These are phyloP conservation scores for Rickenella mellea DNA, from an alignment of 768 basidiomycete genomes.

Conservation along the genomic window DNA sequence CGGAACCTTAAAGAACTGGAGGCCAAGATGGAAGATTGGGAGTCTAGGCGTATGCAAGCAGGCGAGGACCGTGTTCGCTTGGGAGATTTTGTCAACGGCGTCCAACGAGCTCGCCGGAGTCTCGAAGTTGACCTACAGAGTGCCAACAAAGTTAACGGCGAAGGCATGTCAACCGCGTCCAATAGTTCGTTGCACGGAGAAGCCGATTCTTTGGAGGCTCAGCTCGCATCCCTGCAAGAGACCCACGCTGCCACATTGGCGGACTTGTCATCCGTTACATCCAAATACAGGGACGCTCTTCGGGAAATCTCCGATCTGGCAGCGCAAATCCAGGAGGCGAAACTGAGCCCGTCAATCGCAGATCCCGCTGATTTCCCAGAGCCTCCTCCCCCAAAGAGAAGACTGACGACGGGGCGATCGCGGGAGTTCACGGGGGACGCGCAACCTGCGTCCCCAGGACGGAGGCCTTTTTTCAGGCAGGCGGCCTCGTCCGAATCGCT, in stretches of 20 bases:
- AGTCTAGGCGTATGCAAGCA: conserved; percentile 58
- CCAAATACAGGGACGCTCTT: conserved; percentile 83
- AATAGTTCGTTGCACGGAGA: too few relatives aligned
- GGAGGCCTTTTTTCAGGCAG: conserved; percentile 80
- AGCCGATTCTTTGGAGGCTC: conserved; percentile 39
- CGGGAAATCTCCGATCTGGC: conserved; percentile 89
- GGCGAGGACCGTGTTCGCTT: conserved; percentile 59
- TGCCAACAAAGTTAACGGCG: conserved; percentile 5
- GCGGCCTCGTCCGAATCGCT: conserved; percentile 83
- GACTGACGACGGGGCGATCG: conserved; percentile 38
- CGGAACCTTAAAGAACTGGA: conserved; percentile 67
- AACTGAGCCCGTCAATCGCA: conserved; percentile 42
- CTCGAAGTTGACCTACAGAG: conserved; percentile 35
- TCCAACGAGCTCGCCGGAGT: conserved; percentile 58
- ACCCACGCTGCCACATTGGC: conserved; percentile 72
- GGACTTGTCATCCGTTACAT: conserved; percentile 68
- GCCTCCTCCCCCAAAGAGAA: conserved; percentile 33
- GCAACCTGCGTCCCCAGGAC: conserved; percentile 40
- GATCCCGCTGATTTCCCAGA: conserved; percentile 31
- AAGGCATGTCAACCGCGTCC: conserved; percentile 19
- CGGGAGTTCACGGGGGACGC: conserved; percentile 42
- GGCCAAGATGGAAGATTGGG: conserved; percentile 69
- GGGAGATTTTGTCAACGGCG: conserved; percentile 58
- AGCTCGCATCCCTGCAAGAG: conserved; percentile 69
- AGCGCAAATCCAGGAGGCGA: conserved; percentile 82